phyloP scores from a whole-genome alignment of 768 basidiomycete genomes.

The Gyrodon lividus region DNA sequence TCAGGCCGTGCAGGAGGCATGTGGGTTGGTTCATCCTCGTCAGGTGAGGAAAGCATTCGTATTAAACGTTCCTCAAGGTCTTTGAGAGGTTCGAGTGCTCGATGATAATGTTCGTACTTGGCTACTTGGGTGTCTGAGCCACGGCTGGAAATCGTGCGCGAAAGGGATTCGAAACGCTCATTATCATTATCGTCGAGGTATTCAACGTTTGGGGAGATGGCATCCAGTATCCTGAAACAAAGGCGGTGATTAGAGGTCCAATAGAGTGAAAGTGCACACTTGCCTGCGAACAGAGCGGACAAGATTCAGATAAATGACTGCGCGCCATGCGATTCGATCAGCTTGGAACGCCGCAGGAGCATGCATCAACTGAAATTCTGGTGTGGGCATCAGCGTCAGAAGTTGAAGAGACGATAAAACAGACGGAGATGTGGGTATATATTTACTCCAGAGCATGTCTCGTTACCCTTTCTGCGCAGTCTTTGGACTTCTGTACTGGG shows the following conservation, averaged over 20 bases:
- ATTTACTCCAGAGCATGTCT: not conserved
- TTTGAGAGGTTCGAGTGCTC: constrained; percentile 62
- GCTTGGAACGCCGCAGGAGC: constrained; percentile 73
- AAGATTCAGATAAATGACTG: constrained; percentile 86
- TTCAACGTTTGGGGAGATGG: constrained; percentile 65
- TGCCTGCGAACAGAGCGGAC: constrained; percentile 79
- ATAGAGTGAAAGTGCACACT: constrained; percentile 19
- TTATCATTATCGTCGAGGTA: constrained; percentile 49
- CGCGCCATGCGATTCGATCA: constrained; percentile 82
- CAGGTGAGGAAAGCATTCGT: constrained; percentile 62
- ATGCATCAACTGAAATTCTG: constrained; percentile 85
- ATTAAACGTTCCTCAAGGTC: constrained; percentile 71
- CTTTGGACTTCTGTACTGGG: not conserved
- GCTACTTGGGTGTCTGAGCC: constrained; percentile 49
- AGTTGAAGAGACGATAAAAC: not conserved
- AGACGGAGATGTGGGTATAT: not conserved
- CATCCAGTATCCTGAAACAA: constrained; percentile 62
- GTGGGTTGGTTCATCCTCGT: constrained; percentile 64
- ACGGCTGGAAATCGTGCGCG: constrained; percentile 43
- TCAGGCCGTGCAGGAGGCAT: constrained; percentile 40
- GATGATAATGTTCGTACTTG: constrained; percentile 61
- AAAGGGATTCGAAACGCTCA: constrained; percentile 52
- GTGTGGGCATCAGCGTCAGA: constrained; percentile 19
- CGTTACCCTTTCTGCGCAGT: not conserved
- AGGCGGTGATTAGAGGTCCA: not conserved